phyloP scores from a whole-genome alignment of 108 stramenopile species.

The Fistulifera solaris region DNA sequence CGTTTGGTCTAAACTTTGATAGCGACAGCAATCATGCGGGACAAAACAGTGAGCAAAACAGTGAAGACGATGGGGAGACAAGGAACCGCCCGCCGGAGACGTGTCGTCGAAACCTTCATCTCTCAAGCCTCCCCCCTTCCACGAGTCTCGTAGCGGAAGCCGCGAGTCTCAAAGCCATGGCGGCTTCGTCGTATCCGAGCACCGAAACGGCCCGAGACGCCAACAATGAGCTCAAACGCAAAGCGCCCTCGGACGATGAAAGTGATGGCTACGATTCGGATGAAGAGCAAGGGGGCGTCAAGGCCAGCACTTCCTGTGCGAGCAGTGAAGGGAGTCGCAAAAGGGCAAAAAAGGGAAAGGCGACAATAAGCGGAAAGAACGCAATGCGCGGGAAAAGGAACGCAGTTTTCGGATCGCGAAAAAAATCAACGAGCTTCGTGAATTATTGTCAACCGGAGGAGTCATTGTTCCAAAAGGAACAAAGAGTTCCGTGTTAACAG shows the following conservation, averaged over 20 bases:
- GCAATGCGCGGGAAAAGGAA: slow-evolving; percentile 84
- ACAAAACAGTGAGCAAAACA: slow-evolving; percentile 13
- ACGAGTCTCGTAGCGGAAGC: slow-evolving; percentile 4
- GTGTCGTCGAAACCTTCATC: slow-evolving; percentile 11
- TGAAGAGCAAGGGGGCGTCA: slow-evolving; percentile 1
- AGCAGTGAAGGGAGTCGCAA: neutral
- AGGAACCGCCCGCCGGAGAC: neutral
- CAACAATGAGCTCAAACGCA: slow-evolving; percentile 14
- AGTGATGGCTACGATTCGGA: slow-evolving; percentile 23
- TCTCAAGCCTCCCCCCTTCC: too few species aligned
- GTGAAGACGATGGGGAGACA: neutral
- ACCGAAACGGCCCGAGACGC: neutral
- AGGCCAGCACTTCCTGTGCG: neutral
- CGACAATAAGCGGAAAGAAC: slow-evolving; percentile 56
- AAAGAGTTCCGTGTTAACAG: slow-evolving; percentile 77
- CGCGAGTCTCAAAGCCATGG: slow-evolving; percentile 23
- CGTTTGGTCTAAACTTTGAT: slow-evolving; percentile 71
- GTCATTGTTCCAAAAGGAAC: slow-evolving; percentile 88
- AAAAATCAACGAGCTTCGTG: slow-evolving; percentile 75
- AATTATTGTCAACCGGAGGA: slow-evolving; percentile 65
- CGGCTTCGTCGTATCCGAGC: slow-evolving; percentile 9
- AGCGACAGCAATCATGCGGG: slow-evolving; percentile 22
- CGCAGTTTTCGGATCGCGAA: slow-evolving; percentile 76
- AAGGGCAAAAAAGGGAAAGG: slow-evolving; percentile 7
- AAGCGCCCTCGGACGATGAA: slow-evolving; percentile 18